Evolutionary conservation across 768 basidiomycete genomes (phyloP), one percentile per base, ranked within the genome.

Genomic region (Megacollybia marginata): DNA sequence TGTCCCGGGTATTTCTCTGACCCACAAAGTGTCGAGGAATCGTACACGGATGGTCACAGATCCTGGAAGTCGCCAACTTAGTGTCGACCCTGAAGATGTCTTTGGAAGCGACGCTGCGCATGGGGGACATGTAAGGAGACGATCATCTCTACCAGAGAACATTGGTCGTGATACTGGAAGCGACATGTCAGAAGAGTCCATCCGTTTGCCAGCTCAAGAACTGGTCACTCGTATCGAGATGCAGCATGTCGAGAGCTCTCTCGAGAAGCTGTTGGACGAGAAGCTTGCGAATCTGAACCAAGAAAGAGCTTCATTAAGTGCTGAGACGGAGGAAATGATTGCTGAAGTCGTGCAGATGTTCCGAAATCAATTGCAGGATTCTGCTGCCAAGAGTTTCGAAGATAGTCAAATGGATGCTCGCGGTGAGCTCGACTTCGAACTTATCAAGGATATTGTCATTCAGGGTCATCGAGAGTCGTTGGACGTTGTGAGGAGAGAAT

Each of bases 371-470:
- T 66, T 88, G 9, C 79, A 79, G 49, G 81, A 83, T 36, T 79
- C 80, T 8, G 79, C 82, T 0, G 69, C 70, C 7, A 73, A 75
- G 42, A 73, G 75, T 16, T 54, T 74, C 45, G 83, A 86, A 18
- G 81, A 83, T 49, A 77, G 75, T 52, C 80, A 78, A 56, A 69
- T 79, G 67, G 85, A 88, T 57, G 86, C 83, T 19, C 78, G 80
- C 31, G 86, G 84, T 16, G 88, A 91, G 54, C 65, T 89, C 20
- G 88, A 91, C 65, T 80, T 88, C 60, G 83, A 88, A 59, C 68
- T 88, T 53, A 74, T 92, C 59, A 83, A 76, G 58, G 80, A 80
- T 52, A 69, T 82, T 34, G 69, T 92, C 18, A 79, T 87, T 54
- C 76, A 85, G 55, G 78, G 80, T 11, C 82, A 88, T 33, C 70